A percentile compares a stretch with the other conserved stretches of the same genome.
Conservation (phyloP, 306 rosid genomes). For the Sicyos edulis region DNA sequence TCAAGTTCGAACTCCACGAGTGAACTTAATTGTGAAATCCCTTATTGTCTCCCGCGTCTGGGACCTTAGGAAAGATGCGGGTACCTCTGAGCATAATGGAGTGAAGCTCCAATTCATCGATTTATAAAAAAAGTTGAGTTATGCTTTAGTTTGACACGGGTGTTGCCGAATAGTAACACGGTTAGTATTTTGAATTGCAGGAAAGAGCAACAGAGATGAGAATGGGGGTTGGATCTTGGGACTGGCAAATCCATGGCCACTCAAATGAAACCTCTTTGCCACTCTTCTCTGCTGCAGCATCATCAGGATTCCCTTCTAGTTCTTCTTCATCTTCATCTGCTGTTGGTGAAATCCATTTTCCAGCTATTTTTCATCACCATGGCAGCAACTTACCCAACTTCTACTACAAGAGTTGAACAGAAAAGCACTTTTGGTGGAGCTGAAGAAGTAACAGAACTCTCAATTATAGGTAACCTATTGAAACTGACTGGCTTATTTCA, state of each 20-base stretch:
- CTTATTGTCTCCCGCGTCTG: too few species aligned
- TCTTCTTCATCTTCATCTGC: slow-evolving; percentile 41
- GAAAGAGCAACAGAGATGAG: slow-evolving; percentile 72
- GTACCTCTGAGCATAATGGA: too few species aligned
- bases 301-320: slow-evolving; percentile 91
- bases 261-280: slow-evolving; percentile 41
- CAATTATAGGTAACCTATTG: background rate
- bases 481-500: background rate
- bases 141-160: too few species aligned
- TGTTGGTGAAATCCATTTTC: slow-evolving; percentile 47
- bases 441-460: background rate
- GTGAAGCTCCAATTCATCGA: too few species aligned
- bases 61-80: too few species aligned
- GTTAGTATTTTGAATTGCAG: slow-evolving; percentile 24
- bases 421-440: slow-evolving; percentile 2
- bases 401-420: slow-evolving; percentile 13
- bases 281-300: slow-evolving; percentile 92
- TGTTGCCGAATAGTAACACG: too few species aligned
- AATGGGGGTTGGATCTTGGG: slow-evolving; percentile 42
- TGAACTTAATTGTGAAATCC: too few species aligned
- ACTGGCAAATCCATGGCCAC: slow-evolving; percentile 46
- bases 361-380: slow-evolving; percentile 32
- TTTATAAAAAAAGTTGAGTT: too few species aligned
- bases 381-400: background rate
- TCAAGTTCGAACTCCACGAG: too few species aligned